Conservation (phyloP, 495 filamentous ascomycete genomes). For the Diplogelasinospora grovesii region DNA sequence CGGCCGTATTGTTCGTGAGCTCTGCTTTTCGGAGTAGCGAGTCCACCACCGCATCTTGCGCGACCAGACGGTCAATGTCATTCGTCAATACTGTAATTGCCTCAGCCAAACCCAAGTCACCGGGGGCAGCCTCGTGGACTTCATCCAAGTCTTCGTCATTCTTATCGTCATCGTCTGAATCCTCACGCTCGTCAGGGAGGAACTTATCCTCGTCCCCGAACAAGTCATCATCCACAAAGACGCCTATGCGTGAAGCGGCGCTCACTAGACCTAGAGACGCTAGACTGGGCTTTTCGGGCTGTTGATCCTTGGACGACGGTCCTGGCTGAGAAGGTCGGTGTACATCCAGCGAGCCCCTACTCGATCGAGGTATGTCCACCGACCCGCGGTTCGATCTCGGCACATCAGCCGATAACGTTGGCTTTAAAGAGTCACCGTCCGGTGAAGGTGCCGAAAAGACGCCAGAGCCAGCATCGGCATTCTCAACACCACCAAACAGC, state of each 20-base stretch:
- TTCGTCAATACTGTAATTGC: conserved; percentile 77
- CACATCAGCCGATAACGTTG: conserved; percentile 11
- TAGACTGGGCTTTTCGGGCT: conserved; percentile 77
- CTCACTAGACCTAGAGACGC: conserved; percentile 87
- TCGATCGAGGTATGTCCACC: conserved; percentile 41
- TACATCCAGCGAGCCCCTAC: conserved; percentile 53
- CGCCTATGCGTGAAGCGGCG: conserved; percentile 69
- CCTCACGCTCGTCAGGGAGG: conserved; percentile 77
- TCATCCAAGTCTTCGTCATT: conserved; percentile 64
- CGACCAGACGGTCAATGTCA: conserved; percentile 81
- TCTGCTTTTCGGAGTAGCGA: conserved; percentile 91
- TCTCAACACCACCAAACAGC: conserved; percentile 44
- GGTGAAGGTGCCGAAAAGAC: conserved; percentile 40
- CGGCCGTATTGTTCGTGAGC: conserved; percentile 90
- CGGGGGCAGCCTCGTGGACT: conserved; percentile 90
- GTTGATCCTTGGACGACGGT: conserved; percentile 38
- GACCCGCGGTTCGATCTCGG: conserved; percentile 23
- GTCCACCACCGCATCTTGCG: conserved; percentile 87
- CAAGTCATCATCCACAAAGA: conserved; percentile 88
- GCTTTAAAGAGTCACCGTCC: conserved; percentile 35
- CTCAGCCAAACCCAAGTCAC: conserved; percentile 88
- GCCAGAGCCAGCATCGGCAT: conserved; percentile 40
- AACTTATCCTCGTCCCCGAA: conserved; percentile 88
- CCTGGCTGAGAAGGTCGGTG: conserved; percentile 18
- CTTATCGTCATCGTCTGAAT: conserved; percentile 56